Evolutionary conservation across 805 yeast species (phyloP).

Genomic region (Cyberlindnera americana): DNA sequence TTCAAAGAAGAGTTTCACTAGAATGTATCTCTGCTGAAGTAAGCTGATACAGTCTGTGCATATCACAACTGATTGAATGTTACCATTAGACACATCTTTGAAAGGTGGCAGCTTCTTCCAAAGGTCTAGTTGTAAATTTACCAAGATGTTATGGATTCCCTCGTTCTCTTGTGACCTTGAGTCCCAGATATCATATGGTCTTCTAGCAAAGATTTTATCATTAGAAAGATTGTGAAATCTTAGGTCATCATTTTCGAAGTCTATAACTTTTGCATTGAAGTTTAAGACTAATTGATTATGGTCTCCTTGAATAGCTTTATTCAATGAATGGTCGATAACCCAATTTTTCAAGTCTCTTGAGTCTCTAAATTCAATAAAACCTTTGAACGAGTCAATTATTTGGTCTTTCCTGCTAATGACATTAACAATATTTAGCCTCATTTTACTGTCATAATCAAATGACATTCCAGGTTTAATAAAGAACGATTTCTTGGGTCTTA

Average conservation of each 20-base stretch:
- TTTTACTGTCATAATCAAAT: conserved; percentile 8
- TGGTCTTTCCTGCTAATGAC: background rate
- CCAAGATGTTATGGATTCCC: conserved; percentile 8
- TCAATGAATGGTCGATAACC: too few species aligned
- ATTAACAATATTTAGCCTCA: conserved; percentile 10
- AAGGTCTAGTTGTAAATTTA: conserved; percentile 18
- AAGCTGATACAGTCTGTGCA: conserved; percentile 19
- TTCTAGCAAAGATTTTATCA: too few species aligned
- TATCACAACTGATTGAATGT: conserved; percentile 7
- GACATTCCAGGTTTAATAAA: conserved; percentile 19
- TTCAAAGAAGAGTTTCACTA: conserved; percentile 17
- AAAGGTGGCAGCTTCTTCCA: conserved; percentile 25
- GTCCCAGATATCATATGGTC: background rate
- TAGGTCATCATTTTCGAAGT: conserved; percentile 21
- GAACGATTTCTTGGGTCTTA: conserved; percentile 15
- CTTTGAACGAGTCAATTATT: conserved; percentile 1
- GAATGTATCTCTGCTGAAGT: conserved; percentile 15
- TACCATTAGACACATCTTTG: conserved; percentile 6
- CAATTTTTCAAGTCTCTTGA: conserved; percentile 6
- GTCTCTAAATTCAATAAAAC: conserved; percentile 11
- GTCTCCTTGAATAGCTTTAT: too few species aligned
- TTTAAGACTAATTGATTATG: conserved; percentile 1
- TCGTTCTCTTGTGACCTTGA: background rate
- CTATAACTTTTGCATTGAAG: conserved; percentile 18
- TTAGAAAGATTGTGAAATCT: conserved; percentile 13